Conservation (phyloP, 2,329 filamentous ascomycete genomes). For the Hymenoscyphus fraxineus region DNA sequence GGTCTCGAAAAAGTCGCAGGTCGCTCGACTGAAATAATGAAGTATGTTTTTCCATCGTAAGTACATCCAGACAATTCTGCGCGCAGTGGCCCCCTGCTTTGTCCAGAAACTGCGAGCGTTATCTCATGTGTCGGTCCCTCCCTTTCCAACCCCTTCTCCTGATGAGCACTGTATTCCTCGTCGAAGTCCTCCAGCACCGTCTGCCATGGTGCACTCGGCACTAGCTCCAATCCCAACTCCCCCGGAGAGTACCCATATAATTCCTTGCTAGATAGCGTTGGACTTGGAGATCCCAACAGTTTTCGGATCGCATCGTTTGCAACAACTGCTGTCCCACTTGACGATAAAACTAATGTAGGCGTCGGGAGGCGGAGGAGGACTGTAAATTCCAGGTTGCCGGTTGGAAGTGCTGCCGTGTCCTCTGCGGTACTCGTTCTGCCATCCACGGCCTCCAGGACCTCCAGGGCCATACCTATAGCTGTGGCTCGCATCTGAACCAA, state of each 20-base stretch:
- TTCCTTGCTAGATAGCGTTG: neutral
- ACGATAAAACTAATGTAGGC: slow-evolving; percentile 23
- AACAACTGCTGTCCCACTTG: slow-evolving; percentile 10
- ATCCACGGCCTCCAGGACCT: neutral
- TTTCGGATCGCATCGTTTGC: neutral
- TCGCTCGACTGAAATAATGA: neutral
- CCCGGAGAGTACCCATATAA: neutral
- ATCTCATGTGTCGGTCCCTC: neutral
- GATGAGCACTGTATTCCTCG: neutral
- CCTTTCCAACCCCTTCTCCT: neutral
- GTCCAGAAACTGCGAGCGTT: neutral
- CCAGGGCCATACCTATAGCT: neutral
- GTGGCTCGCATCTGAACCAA: neutral
- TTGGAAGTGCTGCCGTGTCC: neutral
- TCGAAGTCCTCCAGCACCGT: neutral
- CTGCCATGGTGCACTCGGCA: neutral
- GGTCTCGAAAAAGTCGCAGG: neutral
- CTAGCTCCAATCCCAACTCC: neutral
- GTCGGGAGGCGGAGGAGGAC: slow-evolving; percentile 22
- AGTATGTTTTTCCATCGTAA: neutral
- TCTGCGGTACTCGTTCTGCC: neutral
- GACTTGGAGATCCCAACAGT: neutral
- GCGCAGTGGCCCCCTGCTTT: neutral
- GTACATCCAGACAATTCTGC: neutral
- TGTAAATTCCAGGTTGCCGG: slow-evolving; percentile 23